Conservation (phyloP, 257 asterid species). For the Rhazya stricta region DNA sequence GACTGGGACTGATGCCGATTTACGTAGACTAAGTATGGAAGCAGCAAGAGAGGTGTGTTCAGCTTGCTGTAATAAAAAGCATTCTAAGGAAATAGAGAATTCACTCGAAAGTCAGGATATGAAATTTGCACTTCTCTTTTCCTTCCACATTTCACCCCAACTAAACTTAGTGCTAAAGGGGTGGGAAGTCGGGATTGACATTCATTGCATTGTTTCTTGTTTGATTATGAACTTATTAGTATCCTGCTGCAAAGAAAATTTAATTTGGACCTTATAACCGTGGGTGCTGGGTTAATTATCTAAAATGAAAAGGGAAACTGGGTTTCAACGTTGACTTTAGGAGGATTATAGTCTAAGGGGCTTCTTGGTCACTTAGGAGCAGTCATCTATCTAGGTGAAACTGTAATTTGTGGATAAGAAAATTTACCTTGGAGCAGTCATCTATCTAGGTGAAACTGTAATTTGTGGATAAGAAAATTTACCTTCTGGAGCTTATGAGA, state of each 20-base stretch:
- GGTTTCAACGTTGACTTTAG: not conserved
- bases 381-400: too few relatives aligned
- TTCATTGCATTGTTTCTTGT: not conserved
- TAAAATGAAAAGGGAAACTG: not conserved
- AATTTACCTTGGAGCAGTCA: not conserved
- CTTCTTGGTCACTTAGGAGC: too few relatives aligned
- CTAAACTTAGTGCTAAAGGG: not conserved
- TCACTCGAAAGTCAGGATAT: not conserved
- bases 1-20: slow-evolving; percentile 99
- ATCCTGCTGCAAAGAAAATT: not conserved
- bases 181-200: not conserved
- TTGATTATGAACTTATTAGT: too few relatives aligned
- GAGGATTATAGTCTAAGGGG: not conserved
- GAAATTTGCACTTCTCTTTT: not conserved
- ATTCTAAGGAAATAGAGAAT: not conserved
- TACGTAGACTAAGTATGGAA: slow-evolving; percentile 98
- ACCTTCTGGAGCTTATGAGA: not conserved
- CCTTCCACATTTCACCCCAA: not conserved
- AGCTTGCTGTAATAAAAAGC: slow-evolving; percentile 7
- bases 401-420: too few relatives aligned
- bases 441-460: too few relatives aligned
- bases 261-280: not conserved
- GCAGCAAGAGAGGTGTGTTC: slow-evolving; percentile 92
- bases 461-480: too few relatives aligned
- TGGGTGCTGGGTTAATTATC: not conserved